Base-by-base conservation (phyloP, 352 stramenopile species). In the Phytophthora nicotianae region DNA sequence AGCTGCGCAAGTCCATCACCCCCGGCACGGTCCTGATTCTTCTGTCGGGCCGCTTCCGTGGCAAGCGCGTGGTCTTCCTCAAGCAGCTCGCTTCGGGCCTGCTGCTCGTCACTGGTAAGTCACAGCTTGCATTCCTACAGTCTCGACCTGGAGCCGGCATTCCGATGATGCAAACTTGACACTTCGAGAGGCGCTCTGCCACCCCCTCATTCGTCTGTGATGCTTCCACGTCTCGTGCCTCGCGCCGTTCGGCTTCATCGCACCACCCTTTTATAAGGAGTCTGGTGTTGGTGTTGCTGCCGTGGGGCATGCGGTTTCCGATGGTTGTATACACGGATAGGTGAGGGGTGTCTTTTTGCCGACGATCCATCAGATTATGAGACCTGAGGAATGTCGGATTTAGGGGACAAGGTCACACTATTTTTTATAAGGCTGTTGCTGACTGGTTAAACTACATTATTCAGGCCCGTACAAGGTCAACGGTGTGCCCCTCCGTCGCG, bases 391-490 rank as follows among this genome's bases (percentile, higher is more conserved):
- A 85, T 79, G 43, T 38, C 50, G 21, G 24, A 43, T 50, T 38
- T n/a, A 38, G n/a, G 27, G 27, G 16, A 40, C 33, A 27, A 9
- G 16, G 20, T 38, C 14, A 17, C 40, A 21, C 19, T 38, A 16
- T n/a, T n/a, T n/a, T n/a, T 14, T 14, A 3, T 24, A 10, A 41
- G 19, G 17, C 1, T 33, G 19, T 58, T 40, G 26, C 21, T 46
- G 11, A 68, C 35, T 3, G 9, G n/a, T 47, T 23, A 17, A 3
- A 17, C n/a, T n/a, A 17, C n/a, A 7, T 23, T 68, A 2, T 54
- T 20, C 23, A 97, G 97, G 97, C 71, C 98, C 98, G 24, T 99
- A 99, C 93, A 98, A 98, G 86, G 89, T 99, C 50, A 99, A 99
- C 88, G 97, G 97, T 65, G 97, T 99, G 23, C 98, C 97, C 21